Percentiles rank a stretch among this genome's conserved stretches.
Evolutionary conservation across 2,329 filamentous ascomycete species (phyloP).

Genomic region (Trichoderma atrobrunneum): DNA sequence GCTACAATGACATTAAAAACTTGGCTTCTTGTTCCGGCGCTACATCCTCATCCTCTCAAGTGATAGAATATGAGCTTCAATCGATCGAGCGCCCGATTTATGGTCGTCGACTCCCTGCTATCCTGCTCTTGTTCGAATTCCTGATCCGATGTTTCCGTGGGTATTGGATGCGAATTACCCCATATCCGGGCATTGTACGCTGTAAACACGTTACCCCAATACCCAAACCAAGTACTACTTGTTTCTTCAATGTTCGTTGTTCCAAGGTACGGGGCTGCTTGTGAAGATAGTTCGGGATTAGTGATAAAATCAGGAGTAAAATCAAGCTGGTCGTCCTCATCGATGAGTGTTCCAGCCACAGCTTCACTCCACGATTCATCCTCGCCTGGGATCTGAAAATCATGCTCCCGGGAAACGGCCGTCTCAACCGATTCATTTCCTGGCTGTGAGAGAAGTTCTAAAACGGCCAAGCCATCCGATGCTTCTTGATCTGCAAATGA

Average conservation of each 20-base stretch:
- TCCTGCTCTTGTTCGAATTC: not conserved
- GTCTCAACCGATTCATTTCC: not conserved
- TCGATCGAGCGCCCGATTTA: not conserved
- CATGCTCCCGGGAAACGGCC: not conserved
- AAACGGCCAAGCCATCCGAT: not conserved
- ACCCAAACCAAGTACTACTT: not conserved
- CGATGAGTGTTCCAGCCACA: not conserved
- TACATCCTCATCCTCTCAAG: not conserved
- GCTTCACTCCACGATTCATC: not conserved
- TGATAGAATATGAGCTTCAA: not conserved
- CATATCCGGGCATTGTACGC: constrained; percentile 9
- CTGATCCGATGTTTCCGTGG: not conserved
- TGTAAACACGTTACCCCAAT: constrained; percentile 5
- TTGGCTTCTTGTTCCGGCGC: not conserved
- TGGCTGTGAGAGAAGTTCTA: not conserved
- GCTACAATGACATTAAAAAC: not conserved
- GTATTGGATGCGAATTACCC: not conserved
- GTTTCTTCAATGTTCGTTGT: not conserved
- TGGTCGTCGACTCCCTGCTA: not conserved
- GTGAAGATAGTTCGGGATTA: not conserved
- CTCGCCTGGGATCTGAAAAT: not conserved
- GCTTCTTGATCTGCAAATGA: not conserved
- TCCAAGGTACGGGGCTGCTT: not conserved
- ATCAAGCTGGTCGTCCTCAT: not conserved
- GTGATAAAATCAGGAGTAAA: not conserved